A percentile compares a stretch with the other conserved stretches of the same genome.
phyloP scores from a whole-genome alignment of 1,284 basidiomycete genomes.

The Heliocybe sulcata region DNA sequence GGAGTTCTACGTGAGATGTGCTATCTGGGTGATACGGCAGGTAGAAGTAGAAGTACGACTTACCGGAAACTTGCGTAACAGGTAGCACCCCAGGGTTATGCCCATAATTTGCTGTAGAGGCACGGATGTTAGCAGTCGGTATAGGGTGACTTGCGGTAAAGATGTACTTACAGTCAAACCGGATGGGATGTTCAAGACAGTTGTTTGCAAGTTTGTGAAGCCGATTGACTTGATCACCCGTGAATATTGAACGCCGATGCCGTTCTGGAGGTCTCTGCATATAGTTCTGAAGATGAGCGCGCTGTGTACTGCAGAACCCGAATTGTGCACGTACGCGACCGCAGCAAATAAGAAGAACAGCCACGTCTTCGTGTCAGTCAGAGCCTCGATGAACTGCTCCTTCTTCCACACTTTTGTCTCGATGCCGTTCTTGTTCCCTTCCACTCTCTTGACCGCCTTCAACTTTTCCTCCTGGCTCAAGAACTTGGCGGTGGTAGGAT shows the following conservation, averaged over 20 bases:
- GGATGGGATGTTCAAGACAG: slow-evolving; percentile 22
- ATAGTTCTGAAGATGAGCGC: no score
- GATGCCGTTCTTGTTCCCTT: slow-evolving; percentile 15
- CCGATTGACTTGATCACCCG: slow-evolving; percentile 24
- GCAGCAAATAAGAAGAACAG: slow-evolving; percentile 15
- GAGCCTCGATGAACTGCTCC: slow-evolving; percentile 17
- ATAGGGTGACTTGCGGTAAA: slow-evolving; percentile 8
- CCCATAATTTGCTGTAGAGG: slow-evolving; percentile 11
- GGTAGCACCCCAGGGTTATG: slow-evolving; percentile 12
- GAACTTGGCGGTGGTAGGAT: slow-evolving; percentile 19
- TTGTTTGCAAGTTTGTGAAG: slow-evolving; percentile 21
- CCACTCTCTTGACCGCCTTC: slow-evolving; percentile 20
- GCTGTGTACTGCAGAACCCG: no score
- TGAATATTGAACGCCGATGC: slow-evolving; percentile 17
- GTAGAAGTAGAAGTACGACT: slow-evolving; percentile 6
- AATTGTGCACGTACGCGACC: slow-evolving; percentile 9
- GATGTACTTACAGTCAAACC: slow-evolving; percentile 15
- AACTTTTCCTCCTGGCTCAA: slow-evolving; percentile 19
- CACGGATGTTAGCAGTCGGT: not conserved
- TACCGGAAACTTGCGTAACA: slow-evolving; percentile 15
- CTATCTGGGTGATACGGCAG: not conserved
- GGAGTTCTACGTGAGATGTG: slow-evolving; percentile 12
- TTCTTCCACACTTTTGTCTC: slow-evolving; percentile 19
- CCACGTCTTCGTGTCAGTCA: slow-evolving; percentile 20
- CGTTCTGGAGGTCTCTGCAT: slow-evolving; percentile 15